phyloP scores from a whole-genome alignment of 2,329 filamentous ascomycete genomes.

The Dactylella cylindrospora region DNA sequence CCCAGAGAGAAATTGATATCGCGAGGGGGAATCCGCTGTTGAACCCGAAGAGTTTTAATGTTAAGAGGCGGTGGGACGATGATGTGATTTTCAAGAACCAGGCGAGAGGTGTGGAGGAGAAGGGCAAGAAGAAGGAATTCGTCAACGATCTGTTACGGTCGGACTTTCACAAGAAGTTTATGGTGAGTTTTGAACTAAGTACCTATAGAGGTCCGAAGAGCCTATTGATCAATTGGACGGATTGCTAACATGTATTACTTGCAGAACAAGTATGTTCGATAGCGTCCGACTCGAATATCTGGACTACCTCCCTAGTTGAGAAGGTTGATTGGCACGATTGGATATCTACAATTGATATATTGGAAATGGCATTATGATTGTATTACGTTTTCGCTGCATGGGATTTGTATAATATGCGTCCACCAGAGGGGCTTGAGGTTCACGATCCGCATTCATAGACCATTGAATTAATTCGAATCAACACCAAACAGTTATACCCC shows the following conservation, averaged over 20 bases:
- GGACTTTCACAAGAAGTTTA: conserved; percentile 97
- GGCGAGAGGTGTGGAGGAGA: conserved; percentile 89
- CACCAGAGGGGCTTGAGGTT: not conserved
- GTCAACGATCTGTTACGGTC: conserved; percentile 62
- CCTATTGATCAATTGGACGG: not conserved
- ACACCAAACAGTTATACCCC: too few relatives aligned
- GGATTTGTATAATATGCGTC: not conserved
- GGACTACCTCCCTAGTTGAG: not conserved
- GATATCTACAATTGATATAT: not conserved
- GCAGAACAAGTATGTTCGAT: conserved; percentile 58
- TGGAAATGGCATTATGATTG: not conserved
- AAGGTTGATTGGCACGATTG: conserved; percentile 2
- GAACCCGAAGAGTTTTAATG: conserved; percentile 75
- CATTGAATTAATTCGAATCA: too few relatives aligned
- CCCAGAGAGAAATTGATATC: conserved; percentile 81
- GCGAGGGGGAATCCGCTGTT: conserved; percentile 89
- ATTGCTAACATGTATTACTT: conserved; percentile 13
- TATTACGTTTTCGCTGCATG: conserved; percentile 1
- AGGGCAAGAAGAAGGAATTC: conserved; percentile 86
- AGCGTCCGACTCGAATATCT: conserved; percentile 32
- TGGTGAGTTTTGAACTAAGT: conserved; percentile 59
- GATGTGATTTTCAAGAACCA: conserved; percentile 99
- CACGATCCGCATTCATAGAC: too few relatives aligned
- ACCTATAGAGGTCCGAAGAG: not conserved
- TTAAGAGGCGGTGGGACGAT: conserved; percentile 94